phyloP scores from a whole-genome alignment of 345 rosid genomes.

The Abelmoschus esculentus region DNA sequence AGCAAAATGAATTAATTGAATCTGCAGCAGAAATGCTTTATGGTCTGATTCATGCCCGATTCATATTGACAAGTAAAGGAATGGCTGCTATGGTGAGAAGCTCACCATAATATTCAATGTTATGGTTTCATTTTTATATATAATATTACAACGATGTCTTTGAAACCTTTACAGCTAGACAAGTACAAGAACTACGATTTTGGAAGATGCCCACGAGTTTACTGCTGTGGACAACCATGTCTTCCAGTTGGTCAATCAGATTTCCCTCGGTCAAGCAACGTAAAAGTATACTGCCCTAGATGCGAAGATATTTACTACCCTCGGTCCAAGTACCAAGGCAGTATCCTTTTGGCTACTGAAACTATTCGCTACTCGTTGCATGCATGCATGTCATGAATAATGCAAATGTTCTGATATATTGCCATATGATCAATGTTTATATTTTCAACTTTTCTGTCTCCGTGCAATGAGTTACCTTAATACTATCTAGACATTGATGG shows the following conservation, averaged over 20 bases:
- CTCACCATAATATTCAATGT: neutral
- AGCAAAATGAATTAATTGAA: constrained; percentile 88
- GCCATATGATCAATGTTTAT: neutral
- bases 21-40: constrained; percentile 98
- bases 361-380: no score
- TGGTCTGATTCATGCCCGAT: constrained; percentile 92
- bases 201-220: constrained; percentile 97
- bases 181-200: constrained; percentile 91
- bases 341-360: constrained; percentile 54
- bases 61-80: constrained; percentile 89
- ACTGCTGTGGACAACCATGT: constrained; percentile 93
- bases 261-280: constrained; percentile 78
- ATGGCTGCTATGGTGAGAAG: constrained; percentile 82
- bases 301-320: constrained; percentile 91
- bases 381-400: neutral
- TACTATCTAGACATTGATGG: constrained; percentile 78
- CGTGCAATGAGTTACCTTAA: constrained; percentile 28
- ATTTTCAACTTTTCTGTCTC: neutral
- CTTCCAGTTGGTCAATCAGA: constrained; percentile 92
- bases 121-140: neutral
- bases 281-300: constrained; percentile 82
- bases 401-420: neutral
- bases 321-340: constrained; percentile 91
- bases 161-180: constrained; percentile 47
- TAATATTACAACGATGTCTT: constrained; percentile 6